Evolutionary conservation across 202 grass and related monocot species (phyloP).

Genomic region (Setaria italica): DNA sequence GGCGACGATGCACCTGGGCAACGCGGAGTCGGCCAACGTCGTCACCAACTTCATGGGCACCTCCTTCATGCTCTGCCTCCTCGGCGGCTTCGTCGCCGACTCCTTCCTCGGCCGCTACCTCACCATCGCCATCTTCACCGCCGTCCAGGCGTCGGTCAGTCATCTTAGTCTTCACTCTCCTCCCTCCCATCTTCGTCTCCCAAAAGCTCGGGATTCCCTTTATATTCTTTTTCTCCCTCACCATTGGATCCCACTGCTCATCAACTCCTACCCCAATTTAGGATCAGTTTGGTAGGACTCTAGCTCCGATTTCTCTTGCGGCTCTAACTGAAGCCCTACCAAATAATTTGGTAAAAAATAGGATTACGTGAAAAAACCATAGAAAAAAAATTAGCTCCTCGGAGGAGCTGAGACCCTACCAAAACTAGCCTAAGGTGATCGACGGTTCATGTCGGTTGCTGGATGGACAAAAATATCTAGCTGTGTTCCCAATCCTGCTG

Average conservation of each 20-base stretch:
- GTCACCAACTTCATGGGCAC: slow-evolving; percentile 99
- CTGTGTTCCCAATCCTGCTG: not conserved
- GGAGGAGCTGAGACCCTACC: no score
- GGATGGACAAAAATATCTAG: not conserved
- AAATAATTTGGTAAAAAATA: no score
- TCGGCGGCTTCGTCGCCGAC: slow-evolving; percentile 92
- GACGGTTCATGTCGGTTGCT: not conserved
- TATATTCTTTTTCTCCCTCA: no score
- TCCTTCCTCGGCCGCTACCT: slow-evolving; percentile 81
- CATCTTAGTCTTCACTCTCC: no score
- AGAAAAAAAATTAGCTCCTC: no score
- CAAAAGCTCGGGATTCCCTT: not conserved
- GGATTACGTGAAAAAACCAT: no score
- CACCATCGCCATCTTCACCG: slow-evolving; percentile 88
- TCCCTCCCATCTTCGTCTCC: not conserved
- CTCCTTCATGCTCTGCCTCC: slow-evolving; percentile 96
- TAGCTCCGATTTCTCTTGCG: no score
- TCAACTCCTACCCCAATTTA: not conserved
- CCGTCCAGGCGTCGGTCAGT: slow-evolving; percentile 76
- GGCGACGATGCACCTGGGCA: slow-evolving; percentile 82
- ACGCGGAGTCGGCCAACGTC: slow-evolving; percentile 76
- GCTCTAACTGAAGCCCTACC: no score
- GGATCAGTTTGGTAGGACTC: no score
- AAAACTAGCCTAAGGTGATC: not conserved
- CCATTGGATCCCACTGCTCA: no score